phyloP scores from a whole-genome alignment of 2,329 filamentous ascomycete species.

The Sporothrix euskadiensis region DNA sequence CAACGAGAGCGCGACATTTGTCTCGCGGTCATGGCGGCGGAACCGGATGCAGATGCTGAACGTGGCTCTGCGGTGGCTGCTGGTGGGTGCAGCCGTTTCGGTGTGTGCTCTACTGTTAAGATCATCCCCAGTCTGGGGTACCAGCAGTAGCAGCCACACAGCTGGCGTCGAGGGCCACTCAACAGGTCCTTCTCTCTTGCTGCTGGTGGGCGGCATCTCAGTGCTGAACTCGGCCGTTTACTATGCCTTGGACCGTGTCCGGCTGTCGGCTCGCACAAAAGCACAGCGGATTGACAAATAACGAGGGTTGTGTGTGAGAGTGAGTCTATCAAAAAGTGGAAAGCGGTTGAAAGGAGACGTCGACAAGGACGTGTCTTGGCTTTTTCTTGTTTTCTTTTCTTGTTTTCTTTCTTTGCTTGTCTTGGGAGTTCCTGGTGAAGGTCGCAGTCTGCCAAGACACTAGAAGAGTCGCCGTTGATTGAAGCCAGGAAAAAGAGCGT shows the following conservation, averaged over 20 bases:
- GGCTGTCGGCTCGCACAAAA: background rate
- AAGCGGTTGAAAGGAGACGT: background rate
- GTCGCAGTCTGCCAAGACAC: conserved; percentile 1
- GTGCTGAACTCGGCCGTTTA: conserved; percentile 19
- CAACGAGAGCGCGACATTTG: conserved; percentile 37
- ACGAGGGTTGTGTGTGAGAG: background rate
- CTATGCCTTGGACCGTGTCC: conserved; percentile 19
- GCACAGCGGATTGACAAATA: background rate
- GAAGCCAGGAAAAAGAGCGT: background rate
- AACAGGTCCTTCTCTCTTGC: conserved; percentile 10
- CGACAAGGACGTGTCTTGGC: background rate
- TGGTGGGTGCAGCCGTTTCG: conserved; percentile 30
- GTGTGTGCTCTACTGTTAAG: background rate
- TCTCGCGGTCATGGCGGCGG: conserved; percentile 32
- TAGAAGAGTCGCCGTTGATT: conserved; percentile 6
- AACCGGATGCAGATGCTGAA: conserved; percentile 36
- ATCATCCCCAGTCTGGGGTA: conserved; percentile 12
- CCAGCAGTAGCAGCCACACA: background rate
- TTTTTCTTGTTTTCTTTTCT: background rate
- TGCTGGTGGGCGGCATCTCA: conserved; percentile 12
- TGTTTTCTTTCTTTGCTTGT: too few species aligned
- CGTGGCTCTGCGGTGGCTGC: conserved; percentile 32
- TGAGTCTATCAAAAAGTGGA: background rate
- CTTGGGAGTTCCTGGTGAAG: background rate
- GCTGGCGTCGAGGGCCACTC: background rate